Percentiles rank a stretch among this genome's conserved stretches.
Evolutionary conservation across 352 stramenopile species (phyloP).

Genomic region (Pythium diclinum): DNA sequence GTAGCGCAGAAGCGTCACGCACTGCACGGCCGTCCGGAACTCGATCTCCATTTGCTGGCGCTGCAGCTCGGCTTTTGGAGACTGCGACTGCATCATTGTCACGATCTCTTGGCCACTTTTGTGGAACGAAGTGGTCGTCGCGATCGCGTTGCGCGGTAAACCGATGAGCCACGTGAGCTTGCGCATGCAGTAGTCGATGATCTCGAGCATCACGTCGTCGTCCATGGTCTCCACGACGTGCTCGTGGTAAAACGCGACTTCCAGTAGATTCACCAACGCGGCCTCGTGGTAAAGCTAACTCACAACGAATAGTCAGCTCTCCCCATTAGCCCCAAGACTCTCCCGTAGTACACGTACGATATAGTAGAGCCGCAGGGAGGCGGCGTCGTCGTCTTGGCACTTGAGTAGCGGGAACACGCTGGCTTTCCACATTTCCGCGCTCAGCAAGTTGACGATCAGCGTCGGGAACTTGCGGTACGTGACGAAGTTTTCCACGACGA

Average conservation of each 20-base stretch:
- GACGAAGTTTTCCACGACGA: slow-evolving; percentile 90
- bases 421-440: slow-evolving; percentile 89
- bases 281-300: slow-evolving; percentile 86
- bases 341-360: slow-evolving; percentile 40
- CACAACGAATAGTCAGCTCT: background rate
- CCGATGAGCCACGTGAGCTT: slow-evolving; percentile 86
- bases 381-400: slow-evolving; percentile 44
- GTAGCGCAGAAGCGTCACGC: slow-evolving; percentile 88
- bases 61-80: slow-evolving; percentile 50
- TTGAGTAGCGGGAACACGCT: slow-evolving; percentile 63
- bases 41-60: slow-evolving; percentile 84
- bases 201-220: slow-evolving; percentile 89
- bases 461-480: slow-evolving; percentile 90
- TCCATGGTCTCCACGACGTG: slow-evolving; percentile 84
- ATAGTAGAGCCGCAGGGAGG: slow-evolving; percentile 91
- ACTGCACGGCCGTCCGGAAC: slow-evolving; percentile 82
- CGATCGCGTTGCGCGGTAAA: slow-evolving; percentile 56
- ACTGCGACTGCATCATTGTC: slow-evolving; percentile 62
- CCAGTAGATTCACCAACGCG: slow-evolving; percentile 85
- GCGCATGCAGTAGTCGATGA: slow-evolving; percentile 92
- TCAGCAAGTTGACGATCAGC: slow-evolving; percentile 87
- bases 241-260: slow-evolving; percentile 89
- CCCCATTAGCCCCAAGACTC: too few species aligned
- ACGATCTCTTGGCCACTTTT: slow-evolving; percentile 66
- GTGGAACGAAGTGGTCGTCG: slow-evolving; percentile 60